Conservation (phyloP, 1,284 basidiomycete genomes). For the Melanopsichium pennsylvanicum region DNA sequence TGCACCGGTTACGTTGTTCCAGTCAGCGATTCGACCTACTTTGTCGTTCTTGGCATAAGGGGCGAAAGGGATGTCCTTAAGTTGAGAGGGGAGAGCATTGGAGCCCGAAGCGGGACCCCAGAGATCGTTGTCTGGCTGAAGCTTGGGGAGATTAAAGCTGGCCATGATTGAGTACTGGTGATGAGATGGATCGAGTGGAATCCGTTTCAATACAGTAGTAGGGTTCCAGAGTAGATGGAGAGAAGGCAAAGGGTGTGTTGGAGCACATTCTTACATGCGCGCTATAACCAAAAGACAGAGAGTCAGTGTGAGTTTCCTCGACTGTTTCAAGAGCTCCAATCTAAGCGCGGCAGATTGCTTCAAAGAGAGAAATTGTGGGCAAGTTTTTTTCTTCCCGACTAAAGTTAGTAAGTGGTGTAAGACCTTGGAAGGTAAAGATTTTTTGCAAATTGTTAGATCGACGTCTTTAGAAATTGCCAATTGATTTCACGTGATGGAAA, state of each 20-base stretch:
- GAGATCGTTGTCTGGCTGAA: conserved; percentile 47
- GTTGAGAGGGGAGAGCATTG: conserved; percentile 55
- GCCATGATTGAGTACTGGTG: conserved; percentile 50
- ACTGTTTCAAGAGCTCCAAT: too few species aligned
- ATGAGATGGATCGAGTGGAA: background rate
- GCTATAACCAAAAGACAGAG: too few species aligned
- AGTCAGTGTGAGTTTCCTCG: too few species aligned
- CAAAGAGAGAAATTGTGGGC: too few species aligned
- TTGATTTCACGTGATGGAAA: too few species aligned
- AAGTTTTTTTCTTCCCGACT: too few species aligned
- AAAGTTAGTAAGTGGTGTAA: too few species aligned
- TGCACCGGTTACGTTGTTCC: conserved; percentile 75
- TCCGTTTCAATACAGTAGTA: conserved; percentile 4
- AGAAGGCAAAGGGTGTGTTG: too few species aligned
- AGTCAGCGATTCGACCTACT: conserved; percentile 95
- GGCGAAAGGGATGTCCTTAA: conserved; percentile 73
- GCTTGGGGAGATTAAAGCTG: conserved; percentile 54
- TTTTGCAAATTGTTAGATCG: too few species aligned
- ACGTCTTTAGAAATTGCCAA: too few species aligned
- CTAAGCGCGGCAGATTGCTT: too few species aligned
- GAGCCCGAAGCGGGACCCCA: conserved; percentile 61
- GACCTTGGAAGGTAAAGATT: too few species aligned
- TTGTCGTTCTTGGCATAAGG: conserved; percentile 99
- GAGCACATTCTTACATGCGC: background rate
- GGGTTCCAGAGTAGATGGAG: conserved; percentile 13